Base-by-base conservation (phyloP, 345 rosid species). In the Diplotaxis tenuifolia region DNA sequence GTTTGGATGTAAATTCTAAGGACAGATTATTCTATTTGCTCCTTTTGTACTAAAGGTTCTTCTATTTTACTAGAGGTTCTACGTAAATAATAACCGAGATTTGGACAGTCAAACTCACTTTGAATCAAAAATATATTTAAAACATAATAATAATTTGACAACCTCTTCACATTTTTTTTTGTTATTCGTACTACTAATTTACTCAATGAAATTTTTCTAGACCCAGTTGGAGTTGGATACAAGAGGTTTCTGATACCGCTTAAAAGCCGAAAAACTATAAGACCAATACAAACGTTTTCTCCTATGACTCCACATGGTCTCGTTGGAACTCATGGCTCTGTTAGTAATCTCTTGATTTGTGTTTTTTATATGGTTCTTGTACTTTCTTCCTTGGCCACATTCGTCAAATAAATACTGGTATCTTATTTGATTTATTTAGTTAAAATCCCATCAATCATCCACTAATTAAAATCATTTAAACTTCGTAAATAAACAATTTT, bases 311-410 rank as follows among this genome's bases (percentile, higher is more conserved):
- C 73, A 77, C 80, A 77, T 77, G 76, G 73, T 60, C 76, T 77
- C 53, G 80, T 71, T 66, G 80, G 76, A 77, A 77, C 64, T 69
- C 73, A 77, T 77, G 63, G 58, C 58, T 62, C 61, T 52, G 50
- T 42, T 42, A 42, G 50, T 15, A n/a, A n/a, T 42, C 50, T 36
- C 18, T 42, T 42, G 31, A 3, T 67, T 31, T 45, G 7, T 14
- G 23, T 58, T 65, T 58, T 71, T 60, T 66, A 59, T 36, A 64
- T 50, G 12, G 31, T 70, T 70, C 10, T 64, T 65, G 72, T 76
- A 65, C 72, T 65, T 70, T 56, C 75, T 75, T 4, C 18, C 0
- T 68, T 22, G 38, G 31, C 23, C 14, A 32, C 28, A 52, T 36
- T 50, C 22, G 54, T 25, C 23, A 42, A 42, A 42, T 42, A 15